Base-by-base conservation (phyloP, 2,329 filamentous ascomycete genomes). In the Cladophialophora immunda region DNA sequence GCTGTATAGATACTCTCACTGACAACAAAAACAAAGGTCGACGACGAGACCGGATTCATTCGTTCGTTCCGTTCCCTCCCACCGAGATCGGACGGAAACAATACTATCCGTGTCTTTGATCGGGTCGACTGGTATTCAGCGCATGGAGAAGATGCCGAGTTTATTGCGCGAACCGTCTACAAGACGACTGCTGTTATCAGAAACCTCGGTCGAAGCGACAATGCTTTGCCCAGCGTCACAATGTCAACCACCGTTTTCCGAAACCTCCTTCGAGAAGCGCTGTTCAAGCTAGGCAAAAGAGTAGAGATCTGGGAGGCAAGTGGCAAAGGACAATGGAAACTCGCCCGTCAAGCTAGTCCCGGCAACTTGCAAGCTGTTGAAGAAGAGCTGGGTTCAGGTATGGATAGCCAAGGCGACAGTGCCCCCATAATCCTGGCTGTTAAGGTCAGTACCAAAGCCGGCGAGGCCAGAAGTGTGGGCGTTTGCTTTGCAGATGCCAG, bases 401-500 rank as follows among this genome's bases (percentile, higher is more conserved):
- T 94, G 13, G 87, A 79, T 55, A 78, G 79, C 15, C 79, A 79
- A 34, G 79, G 76, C 6, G 67, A 77, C 30, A 71, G 91, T 41
- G 92, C 95, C 0, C 96, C 95, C 17, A 96, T 98, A 78, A 97
- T 99, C 55, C 85, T 99, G 45, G 92, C 95, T 0, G 93, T 99
- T 76, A 98, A 97, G 79, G 90, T 98, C 27, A 91, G 92, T 0
- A 89, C 93, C n/a, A 96, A 92, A 76, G 92, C 93, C 1, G 87
- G 87, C 0, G 94, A 98, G 77, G 92, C 91, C 5, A 87, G 95
- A 54, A 92, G 87, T 71, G 91, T 99, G 0, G 95, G 95, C 8
- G 94, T 99, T 4, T 98, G 95, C 80, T 99, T 99, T 76, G 96
- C 95, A 7, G 95, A 99, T 82, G 95, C 96, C 0, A 97, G 93